These are phyloP conservation scores for Solanum phureja DNA, from an alignment of 257 asterid species.

Conservation along the genomic window DNA sequence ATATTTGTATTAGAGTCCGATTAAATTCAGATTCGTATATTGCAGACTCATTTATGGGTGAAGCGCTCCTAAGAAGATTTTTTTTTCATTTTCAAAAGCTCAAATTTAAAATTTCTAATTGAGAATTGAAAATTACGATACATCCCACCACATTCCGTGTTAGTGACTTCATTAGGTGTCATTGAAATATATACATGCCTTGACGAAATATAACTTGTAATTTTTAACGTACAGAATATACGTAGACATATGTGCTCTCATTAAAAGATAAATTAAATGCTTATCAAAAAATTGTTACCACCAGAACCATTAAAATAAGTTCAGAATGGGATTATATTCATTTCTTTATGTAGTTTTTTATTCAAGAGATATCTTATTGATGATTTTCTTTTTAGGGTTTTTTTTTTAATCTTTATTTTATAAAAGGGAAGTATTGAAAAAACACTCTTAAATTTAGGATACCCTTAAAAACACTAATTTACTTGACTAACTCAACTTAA, in stretches of 20 bases:
- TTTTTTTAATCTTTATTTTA: background rate
- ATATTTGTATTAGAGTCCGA: fast-evolving
- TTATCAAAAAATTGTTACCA: background rate
- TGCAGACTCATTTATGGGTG: fast-evolving
- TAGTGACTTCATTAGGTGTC: background rate
- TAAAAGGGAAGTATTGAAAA: too few species aligned
- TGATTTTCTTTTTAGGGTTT: background rate
- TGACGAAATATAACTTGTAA: background rate
- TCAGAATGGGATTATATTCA: background rate
- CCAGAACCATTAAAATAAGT: background rate
- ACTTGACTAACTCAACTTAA: background rate
- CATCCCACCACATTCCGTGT: background rate
- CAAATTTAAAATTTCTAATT: fast-evolving
- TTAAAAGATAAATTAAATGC: background rate
- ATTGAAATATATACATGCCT: background rate
- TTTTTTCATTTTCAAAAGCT: background rate
- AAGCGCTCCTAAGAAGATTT: background rate
- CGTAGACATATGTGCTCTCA: background rate
- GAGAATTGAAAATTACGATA: background rate
- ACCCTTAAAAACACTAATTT: too few species aligned
- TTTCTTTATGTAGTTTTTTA: background rate
- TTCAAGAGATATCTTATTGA: background rate
- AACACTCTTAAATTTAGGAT: too few species aligned
- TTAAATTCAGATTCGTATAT: background rate
- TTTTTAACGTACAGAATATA: background rate